Base-by-base conservation (phyloP, 208 protist genomes). In the Wallacemonas sp. region DNA sequence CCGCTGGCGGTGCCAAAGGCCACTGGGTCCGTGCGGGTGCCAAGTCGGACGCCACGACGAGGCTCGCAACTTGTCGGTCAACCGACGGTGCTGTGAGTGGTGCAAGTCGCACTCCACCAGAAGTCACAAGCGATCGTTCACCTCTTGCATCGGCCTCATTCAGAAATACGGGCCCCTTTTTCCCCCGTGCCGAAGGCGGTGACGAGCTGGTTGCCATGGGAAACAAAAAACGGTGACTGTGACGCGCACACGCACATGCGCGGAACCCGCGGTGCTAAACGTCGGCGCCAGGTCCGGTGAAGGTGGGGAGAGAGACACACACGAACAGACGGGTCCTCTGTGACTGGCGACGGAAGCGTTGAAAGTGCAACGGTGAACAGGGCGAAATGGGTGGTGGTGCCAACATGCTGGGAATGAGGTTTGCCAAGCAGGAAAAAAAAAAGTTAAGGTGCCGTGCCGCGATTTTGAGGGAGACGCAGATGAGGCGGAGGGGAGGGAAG, bases 11-110 rank as follows among this genome's bases (percentile, higher is more conserved):
- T 17, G 29, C 38, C 1, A 39, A 48, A 3, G 62, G 42, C 37
- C 50, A 59, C 30, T 66, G 6, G 30, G 50, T 34, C 24, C 62
- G 46, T 21, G 66, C 53, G 1, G 72, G 66, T 3, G 66, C 45
- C 29, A 45, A 24, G 26, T 52, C 45, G 2, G 37, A 33, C 12
- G 27, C 21, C 17, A 67, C 0, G 0, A 59, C 30, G n/a, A 19
- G 15, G 32, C 21, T 57, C 13, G 30, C 13, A 4, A 57, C 30
- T 19, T 57, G 50, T 12, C 29, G 26, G 21, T 57, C 50, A 39
- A 57, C 3, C 5, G 30, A 32, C 9, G 24, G 50, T n/a, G 50
- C 30, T 12, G 29, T 27, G 13, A 57, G 50, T 5, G 50, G 50
- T 33, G 50, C 50, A 4, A 57, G 50, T 8, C 50, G 26, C 9